A percentile compares a stretch with the other conserved stretches of the same genome.
Evolutionary conservation across 192 early-diverging fungal species (phyloP).

Genomic region (Anaeromyces robustus): DNA sequence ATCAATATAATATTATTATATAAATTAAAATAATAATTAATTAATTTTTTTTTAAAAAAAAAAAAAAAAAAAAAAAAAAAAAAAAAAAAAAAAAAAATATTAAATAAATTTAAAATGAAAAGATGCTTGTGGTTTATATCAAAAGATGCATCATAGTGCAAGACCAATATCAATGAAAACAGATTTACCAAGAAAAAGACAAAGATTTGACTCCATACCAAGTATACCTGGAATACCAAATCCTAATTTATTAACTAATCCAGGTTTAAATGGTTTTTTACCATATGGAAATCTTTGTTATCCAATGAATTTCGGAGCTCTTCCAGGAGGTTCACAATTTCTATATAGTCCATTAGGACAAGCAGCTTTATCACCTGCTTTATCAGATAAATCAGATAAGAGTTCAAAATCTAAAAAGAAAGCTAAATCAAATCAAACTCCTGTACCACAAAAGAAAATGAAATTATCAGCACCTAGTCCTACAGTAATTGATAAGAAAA

Average conservation of each 20-base stretch:
- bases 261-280: background rate
- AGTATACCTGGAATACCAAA: background rate
- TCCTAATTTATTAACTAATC: background rate
- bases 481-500: background rate
- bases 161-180: conserved; percentile 2
- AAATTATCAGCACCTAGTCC: background rate
- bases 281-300: background rate
- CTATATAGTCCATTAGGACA: background rate
- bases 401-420: background rate
- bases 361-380: background rate
- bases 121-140: conserved; percentile 6
- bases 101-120: too few relatives aligned
- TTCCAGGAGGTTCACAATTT: background rate
- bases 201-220: background rate
- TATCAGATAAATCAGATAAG: background rate
- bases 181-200: conserved; percentile 1
- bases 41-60: too few relatives aligned
- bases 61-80: too few relatives aligned
- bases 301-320: background rate
- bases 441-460: background rate
- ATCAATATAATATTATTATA: too few relatives aligned
- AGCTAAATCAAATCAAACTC: background rate
- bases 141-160: background rate
- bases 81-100: too few relatives aligned
- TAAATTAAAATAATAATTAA: too few relatives aligned